These are phyloP conservation scores for Boletellus ananas DNA, from an alignment of 768 basidiomycete species.

Conservation along the genomic window DNA sequence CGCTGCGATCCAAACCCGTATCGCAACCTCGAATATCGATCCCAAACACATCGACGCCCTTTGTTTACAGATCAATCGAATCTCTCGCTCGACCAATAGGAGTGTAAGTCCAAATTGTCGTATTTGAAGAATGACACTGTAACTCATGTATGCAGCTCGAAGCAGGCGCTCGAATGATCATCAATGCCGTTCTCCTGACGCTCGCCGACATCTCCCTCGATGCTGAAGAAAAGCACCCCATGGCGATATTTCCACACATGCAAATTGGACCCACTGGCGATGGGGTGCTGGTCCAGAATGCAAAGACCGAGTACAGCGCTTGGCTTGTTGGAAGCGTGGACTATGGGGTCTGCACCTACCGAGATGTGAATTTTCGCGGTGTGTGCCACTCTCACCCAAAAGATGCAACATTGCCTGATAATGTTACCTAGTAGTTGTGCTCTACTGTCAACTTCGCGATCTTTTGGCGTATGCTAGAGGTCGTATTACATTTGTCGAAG, in stretches of 20 bases:
- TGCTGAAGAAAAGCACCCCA: background rate
- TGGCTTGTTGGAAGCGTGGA: background rate
- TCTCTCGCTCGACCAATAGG: background rate
- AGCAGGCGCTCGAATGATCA: background rate
- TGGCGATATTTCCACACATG: background rate
- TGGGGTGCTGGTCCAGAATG: background rate
- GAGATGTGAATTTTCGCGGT: background rate
- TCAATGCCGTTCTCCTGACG: background rate
- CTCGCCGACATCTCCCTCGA: background rate
- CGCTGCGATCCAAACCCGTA: background rate
- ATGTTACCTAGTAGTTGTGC: background rate
- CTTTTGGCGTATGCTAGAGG: background rate
- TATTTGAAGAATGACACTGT: too few species aligned
- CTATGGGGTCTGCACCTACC: background rate
- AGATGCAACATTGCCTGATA: background rate
- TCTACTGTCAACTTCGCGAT: background rate
- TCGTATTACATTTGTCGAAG: background rate
- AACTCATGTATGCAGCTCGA: background rate
- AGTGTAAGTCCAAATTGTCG: background rate
- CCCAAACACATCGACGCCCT: background rate
- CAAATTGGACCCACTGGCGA: background rate
- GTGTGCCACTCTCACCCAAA: background rate
- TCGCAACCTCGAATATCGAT: background rate
- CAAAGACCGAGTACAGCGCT: background rate
- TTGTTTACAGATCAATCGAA: background rate